phyloP scores from a whole-genome alignment of 345 rosid genomes.

The Diplotaxis tenuifolia region DNA sequence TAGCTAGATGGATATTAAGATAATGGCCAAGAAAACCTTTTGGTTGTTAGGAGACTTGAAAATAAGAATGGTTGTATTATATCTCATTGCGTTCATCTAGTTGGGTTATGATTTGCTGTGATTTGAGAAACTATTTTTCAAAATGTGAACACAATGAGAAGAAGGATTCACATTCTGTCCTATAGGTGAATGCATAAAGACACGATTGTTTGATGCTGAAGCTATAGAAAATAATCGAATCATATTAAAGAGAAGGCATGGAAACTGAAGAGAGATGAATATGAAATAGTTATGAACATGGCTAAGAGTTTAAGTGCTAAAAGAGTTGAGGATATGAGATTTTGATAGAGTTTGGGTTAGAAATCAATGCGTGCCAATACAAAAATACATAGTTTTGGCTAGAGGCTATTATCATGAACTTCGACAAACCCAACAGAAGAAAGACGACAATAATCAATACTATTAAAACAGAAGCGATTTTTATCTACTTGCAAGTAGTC shows the following conservation, averaged over 20 bases:
- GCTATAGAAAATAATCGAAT: neutral
- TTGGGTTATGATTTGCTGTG: conserved; percentile 4
- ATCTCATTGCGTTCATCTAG: neutral
- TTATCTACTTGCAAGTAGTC: too few relatives aligned
- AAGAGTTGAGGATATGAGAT: too few relatives aligned
- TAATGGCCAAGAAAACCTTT: neutral
- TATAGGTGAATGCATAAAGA: neutral
- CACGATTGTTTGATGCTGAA: neutral
- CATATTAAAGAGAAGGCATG: neutral
- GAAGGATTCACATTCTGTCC: neutral
- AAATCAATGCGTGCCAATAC: too few relatives aligned
- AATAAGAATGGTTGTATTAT: conserved; percentile 1
- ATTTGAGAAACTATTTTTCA: neutral
- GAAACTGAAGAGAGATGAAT: neutral
- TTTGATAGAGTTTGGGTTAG: too few relatives aligned
- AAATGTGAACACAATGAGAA: neutral
- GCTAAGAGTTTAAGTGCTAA: neutral
- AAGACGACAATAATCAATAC: too few relatives aligned
- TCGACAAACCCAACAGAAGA: too few relatives aligned
- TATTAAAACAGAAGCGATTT: too few relatives aligned
- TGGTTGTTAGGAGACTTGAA: conserved; percentile 13
- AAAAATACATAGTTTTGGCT: too few relatives aligned
- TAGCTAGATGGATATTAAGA: conserved; percentile 19
- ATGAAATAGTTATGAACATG: neutral
- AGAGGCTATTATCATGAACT: too few relatives aligned